Conservation (phyloP, 1,284 basidiomycete species). For the Pseudozyma tsukubaensis region DNA sequence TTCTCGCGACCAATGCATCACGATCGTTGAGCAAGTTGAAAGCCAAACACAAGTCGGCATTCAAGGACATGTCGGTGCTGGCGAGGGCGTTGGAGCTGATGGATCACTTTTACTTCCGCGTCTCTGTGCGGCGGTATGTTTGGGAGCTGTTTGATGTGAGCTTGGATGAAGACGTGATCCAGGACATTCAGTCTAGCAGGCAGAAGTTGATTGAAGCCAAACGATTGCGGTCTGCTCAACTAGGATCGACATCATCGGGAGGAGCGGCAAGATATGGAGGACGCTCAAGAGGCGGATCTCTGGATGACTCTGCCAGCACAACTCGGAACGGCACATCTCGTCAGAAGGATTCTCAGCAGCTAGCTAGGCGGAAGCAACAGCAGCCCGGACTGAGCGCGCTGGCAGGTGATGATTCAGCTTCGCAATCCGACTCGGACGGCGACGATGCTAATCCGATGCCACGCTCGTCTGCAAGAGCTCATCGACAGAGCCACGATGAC, state of each 20-base stretch:
- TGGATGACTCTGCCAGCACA: neutral
- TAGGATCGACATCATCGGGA: no score
- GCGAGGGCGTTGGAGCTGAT: slow-evolving; percentile 58
- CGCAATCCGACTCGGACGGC: slow-evolving; percentile 25
- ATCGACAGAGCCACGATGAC: slow-evolving; percentile 3
- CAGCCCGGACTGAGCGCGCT: slow-evolving; percentile 16
- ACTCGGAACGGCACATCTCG: slow-evolving; percentile 3
- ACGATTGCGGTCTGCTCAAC: slow-evolving; percentile 1
- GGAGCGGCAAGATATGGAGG: no score
- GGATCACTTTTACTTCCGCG: slow-evolving; percentile 76
- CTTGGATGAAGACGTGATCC: slow-evolving; percentile 45
- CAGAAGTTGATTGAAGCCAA: slow-evolving; percentile 39
- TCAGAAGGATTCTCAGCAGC: neutral
- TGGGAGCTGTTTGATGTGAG: slow-evolving; percentile 84
- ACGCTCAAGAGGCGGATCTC: slow-evolving; percentile 6
- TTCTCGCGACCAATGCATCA: slow-evolving; percentile 76
- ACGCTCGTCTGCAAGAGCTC: neutral
- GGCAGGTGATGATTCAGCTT: slow-evolving; percentile 15
- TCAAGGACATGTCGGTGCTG: slow-evolving; percentile 52
- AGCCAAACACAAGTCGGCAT: slow-evolving; percentile 64
- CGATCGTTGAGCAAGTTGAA: slow-evolving; percentile 71
- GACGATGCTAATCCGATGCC: slow-evolving; percentile 4
- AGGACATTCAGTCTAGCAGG: slow-evolving; percentile 27
- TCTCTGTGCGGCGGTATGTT: slow-evolving; percentile 87
- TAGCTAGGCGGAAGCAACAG: slow-evolving; percentile 3